Conservation (phyloP, 805 yeast genomes). For the Sugiyamaella lignohabitans region DNA sequence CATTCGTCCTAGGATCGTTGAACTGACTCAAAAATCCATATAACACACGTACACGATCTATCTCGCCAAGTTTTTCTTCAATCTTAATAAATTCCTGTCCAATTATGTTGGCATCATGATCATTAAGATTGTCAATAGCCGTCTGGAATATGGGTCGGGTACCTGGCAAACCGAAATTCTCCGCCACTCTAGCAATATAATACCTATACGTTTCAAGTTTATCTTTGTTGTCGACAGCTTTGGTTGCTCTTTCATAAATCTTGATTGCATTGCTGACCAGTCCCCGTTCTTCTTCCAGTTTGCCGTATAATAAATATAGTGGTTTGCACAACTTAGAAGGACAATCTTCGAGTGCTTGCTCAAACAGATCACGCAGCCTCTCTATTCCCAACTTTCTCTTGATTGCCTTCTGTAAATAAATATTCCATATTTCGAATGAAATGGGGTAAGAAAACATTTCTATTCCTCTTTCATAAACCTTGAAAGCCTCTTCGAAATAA, state of each 20-base stretch:
- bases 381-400: constrained; percentile 37
- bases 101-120: constrained; percentile 38
- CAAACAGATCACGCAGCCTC: constrained; percentile 67
- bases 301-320: constrained; percentile 49
- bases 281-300: constrained; percentile 55
- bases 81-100: constrained; percentile 48
- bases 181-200: constrained; percentile 37
- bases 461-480: constrained; percentile 65
- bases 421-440: constrained; percentile 64
- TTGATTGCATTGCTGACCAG: constrained; percentile 44
- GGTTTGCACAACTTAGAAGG: constrained; percentile 44
- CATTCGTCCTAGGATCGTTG: constrained; percentile 29
- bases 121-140: constrained; percentile 45
- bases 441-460: constrained; percentile 52
- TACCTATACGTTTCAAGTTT: constrained; percentile 39
- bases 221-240: constrained; percentile 27
- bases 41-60: constrained; percentile 56
- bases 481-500: constrained; percentile 45
- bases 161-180: constrained; percentile 37
- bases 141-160: constrained; percentile 46
- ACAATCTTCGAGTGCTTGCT: constrained; percentile 50
- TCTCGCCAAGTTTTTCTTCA: constrained; percentile 50
- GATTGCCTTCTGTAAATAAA: constrained; percentile 52
- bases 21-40: constrained; percentile 48
- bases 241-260: constrained; percentile 40